Evolutionary conservation across 805 yeast species (phyloP), one percentile per base, ranked within the genome.

Genomic region (Torulaspora gathmanii): DNA sequence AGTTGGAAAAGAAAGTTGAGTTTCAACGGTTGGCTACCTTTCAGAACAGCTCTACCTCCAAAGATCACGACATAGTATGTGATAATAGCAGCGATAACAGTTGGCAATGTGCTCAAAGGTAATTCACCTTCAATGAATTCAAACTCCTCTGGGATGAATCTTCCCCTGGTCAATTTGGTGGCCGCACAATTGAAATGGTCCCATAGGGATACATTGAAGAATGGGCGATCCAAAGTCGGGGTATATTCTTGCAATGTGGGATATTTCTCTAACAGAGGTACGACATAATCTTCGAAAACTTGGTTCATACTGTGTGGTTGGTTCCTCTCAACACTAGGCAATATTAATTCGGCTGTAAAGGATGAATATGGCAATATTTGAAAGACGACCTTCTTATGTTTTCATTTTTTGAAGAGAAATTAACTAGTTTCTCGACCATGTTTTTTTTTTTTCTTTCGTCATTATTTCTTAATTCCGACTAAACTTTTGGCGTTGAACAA

Each of bases 61-160:
- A 89, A 88, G 50, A 90, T 84, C 38, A 86, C 75, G 35, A 79
- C 63, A 63, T 91, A 90, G 72, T 90, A 90, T n/a, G 75, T 60
- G 23, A 74, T 70, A 53, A 89, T 83, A 43, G 78, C 79, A 8
- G 66, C 63, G 28, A 74, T 60, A 10, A 83, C 90, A 46, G 78
- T 80, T 46, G 69, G 70, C 39, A 80, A 76, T 53, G 80, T 79
- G 44, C 85, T 85, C 57, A 88, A 64, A 45, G 86, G 83, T 1
- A 90, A 78, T 51, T 77, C 61, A 58, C 80, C 79, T 56, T 80
- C 77, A 39, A 77, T 68, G 62, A 86, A 90, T 58, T 74, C 69
- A 64, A 90, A 90, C 40, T 81, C 74, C 38, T 56, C 51, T 25
- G 67, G 68, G 36, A 58, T 41, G 37, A 60, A 61, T 27, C 44